phyloP scores from a whole-genome alignment of 1,284 basidiomycete genomes.

The Apiotrichum veenhuisii region DNA sequence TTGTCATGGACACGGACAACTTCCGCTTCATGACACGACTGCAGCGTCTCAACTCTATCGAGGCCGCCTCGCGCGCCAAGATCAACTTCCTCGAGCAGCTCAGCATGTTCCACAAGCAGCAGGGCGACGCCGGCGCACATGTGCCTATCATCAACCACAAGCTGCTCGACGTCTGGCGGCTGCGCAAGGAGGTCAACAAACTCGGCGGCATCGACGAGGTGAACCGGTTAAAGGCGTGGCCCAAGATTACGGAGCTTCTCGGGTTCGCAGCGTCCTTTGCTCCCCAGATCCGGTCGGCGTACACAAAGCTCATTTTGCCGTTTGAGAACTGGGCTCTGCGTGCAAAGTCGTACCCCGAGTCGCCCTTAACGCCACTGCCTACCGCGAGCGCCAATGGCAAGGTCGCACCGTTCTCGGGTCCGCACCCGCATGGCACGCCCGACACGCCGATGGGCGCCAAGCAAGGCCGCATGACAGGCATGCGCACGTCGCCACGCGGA shows the following conservation, averaged over 20 bases:
- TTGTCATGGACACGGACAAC: constrained; percentile 84
- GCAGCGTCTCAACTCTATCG: constrained; percentile 92
- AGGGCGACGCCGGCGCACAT: constrained; percentile 77
- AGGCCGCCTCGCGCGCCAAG: constrained; percentile 93
- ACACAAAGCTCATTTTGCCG: constrained; percentile 83
- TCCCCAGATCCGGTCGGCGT: constrained; percentile 83
- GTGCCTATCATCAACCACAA: constrained; percentile 91
- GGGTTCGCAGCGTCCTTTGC: constrained; percentile 59
- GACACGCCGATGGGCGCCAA: constrained; percentile 27
- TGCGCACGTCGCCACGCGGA: constrained; percentile 15
- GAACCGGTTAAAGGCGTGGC: constrained; percentile 72
- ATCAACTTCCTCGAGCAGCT: constrained; percentile 96
- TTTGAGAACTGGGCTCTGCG: constrained; percentile 86
- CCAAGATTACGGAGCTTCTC: constrained; percentile 71
- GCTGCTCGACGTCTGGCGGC: constrained; percentile 84
- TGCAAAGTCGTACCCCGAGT: constrained; percentile 55
- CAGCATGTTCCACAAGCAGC: constrained; percentile 85
- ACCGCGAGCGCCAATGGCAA: constrained; percentile 12
- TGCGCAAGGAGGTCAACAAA: constrained; percentile 85
- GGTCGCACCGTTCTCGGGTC: constrained; percentile 12
- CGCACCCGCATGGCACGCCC: neutral
- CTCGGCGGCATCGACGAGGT: constrained; percentile 83
- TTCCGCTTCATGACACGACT: constrained; percentile 83
- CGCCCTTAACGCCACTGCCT: constrained; percentile 20
- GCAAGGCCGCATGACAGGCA: constrained; percentile 11